phyloP scores from a whole-genome alignment of 805 yeast genomes.

The Cyberlindnera japonica region DNA sequence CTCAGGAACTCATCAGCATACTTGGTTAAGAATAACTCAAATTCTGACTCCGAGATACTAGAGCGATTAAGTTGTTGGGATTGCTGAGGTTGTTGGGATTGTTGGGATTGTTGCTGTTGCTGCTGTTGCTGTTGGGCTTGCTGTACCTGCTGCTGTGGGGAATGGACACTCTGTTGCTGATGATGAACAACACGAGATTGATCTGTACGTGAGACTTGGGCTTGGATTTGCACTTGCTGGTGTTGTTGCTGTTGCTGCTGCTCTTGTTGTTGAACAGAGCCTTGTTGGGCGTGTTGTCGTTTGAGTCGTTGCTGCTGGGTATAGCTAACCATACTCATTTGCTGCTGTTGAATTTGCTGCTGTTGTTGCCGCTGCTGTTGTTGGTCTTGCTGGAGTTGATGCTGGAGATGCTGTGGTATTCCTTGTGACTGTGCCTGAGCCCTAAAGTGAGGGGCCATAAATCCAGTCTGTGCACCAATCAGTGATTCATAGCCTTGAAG shows the following conservation, averaged over 20 bases:
- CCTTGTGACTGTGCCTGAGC: neutral
- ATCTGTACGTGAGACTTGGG: too few relatives aligned
- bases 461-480: conserved; percentile 6
- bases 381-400: neutral
- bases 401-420: neutral
- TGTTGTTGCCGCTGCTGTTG: conserved; percentile 2
- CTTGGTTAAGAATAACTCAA: conserved; percentile 14
- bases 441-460: conserved; percentile 7
- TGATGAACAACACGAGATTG: too few relatives aligned
- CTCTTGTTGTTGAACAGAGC: neutral
- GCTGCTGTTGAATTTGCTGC: conserved; percentile 5
- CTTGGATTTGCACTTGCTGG: conserved; percentile 6
- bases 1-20: conserved; percentile 14
- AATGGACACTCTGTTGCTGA: conserved; percentile 1
- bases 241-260: conserved; percentile 4
- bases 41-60: conserved; percentile 9
- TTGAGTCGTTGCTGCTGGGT: too few relatives aligned
- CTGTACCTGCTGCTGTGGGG: conserved; percentile 1
- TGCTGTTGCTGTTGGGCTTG: conserved; percentile 1
- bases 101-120: conserved; percentile 2
- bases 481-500: conserved; percentile 12
- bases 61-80: neutral
- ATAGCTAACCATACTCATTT: too few relatives aligned
- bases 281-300: too few relatives aligned
- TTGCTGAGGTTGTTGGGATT: conserved; percentile 1